Evolutionary conservation across 139 green algal genomes (phyloP).

Genomic region (Chlorella sp.): DNA sequence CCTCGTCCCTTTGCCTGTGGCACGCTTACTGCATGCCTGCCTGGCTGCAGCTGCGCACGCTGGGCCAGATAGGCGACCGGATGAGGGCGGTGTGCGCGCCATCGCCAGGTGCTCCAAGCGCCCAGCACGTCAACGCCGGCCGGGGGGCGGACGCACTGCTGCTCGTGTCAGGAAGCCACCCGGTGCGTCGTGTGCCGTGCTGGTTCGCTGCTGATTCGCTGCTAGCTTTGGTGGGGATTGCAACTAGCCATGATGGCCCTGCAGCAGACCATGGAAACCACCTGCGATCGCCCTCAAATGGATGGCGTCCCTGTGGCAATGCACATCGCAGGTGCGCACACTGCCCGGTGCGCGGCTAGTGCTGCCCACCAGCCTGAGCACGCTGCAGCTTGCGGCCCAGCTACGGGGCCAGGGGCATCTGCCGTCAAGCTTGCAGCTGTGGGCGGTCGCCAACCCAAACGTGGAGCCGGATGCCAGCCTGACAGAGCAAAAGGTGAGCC

Average conservation of each 20-base stretch:
- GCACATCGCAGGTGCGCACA: background rate
- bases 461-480: slow-evolving; percentile 23
- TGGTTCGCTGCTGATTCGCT: background rate
- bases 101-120: background rate
- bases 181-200: slow-evolving; percentile 37
- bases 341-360: slow-evolving; percentile 10
- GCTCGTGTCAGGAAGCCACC: slow-evolving; percentile 66
- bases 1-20: too few relatives aligned
- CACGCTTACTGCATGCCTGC: too few relatives aligned
- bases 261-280: too few relatives aligned
- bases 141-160: slow-evolving; percentile 49
- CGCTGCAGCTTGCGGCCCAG: slow-evolving; percentile 29
- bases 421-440: slow-evolving; percentile 35
- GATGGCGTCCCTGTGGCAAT: background rate
- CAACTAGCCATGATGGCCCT: background rate
- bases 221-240: background rate
- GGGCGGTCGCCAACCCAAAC: slow-evolving; percentile 73
- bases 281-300: too few relatives aligned
- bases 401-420: slow-evolving; percentile 26
- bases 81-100: background rate
- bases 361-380: slow-evolving; percentile 37
- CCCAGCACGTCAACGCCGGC: too few relatives aligned
- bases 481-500: slow-evolving; percentile 35
- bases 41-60: background rate
- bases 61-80: background rate